A percentile compares a stretch with the other conserved stretches of the same genome.
These are phyloP conservation scores for Sodiomyces alkalinus DNA, from an alignment of 2,329 filamentous ascomycete species.

Conservation along the genomic window DNA sequence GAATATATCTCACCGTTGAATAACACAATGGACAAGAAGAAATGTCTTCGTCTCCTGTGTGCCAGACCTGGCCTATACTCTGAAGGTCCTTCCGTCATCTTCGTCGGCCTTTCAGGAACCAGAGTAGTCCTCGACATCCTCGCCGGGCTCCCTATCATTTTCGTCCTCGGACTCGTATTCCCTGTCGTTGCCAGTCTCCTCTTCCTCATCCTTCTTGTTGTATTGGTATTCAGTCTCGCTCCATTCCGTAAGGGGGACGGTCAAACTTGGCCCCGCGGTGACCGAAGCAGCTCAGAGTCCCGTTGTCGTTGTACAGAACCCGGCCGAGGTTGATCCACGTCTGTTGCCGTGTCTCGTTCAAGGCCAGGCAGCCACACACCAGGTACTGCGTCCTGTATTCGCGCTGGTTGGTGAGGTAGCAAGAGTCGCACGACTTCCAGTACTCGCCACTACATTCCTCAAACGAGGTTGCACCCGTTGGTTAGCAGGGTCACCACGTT, in stretches of 20 bases:
- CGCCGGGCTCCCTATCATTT: no score
- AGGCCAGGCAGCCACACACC: neutral
- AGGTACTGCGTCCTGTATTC: slow-evolving; percentile 2
- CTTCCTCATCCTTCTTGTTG: neutral
- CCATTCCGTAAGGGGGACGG: slow-evolving; percentile 1
- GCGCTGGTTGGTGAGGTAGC: slow-evolving; percentile 1
- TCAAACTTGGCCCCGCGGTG: slow-evolving; percentile 1
- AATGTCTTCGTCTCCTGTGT: no score
- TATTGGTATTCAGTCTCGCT: no score
- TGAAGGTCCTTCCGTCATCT: no score
- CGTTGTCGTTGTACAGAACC: slow-evolving; percentile 2
- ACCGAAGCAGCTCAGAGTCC: slow-evolving; percentile 1
- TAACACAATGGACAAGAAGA: no score
- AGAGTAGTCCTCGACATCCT: no score
- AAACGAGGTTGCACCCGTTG: neutral
- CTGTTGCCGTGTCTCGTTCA: neutral
- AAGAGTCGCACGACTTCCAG: neutral
- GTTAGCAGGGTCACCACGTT: neutral
- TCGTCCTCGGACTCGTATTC: no score
- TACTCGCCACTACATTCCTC: neutral
- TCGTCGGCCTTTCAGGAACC: no score
- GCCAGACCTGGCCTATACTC: no score
- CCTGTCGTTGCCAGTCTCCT: neutral
- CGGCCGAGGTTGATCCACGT: slow-evolving; percentile 1
- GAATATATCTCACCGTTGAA: no score